phyloP scores from a whole-genome alignment of 768 basidiomycete species.

The Termitomyces sp. region DNA sequence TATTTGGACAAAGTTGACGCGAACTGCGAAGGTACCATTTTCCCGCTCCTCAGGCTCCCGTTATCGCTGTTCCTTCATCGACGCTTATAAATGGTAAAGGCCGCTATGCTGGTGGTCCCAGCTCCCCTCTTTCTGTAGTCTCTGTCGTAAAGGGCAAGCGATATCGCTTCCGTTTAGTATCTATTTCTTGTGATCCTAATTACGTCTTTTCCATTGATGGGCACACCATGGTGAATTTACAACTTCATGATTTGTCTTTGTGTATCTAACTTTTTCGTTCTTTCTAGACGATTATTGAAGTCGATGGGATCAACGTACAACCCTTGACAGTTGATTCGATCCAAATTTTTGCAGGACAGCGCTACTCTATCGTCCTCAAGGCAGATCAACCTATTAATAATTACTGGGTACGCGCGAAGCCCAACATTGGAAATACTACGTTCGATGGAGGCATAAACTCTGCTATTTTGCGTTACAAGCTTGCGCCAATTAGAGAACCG shows the following conservation, averaged over 20 bases:
- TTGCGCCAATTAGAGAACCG: background rate
- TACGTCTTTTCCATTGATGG: slow-evolving; percentile 12
- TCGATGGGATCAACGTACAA: slow-evolving; percentile 21
- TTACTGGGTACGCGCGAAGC: slow-evolving; percentile 13
- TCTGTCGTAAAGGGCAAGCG: slow-evolving; percentile 25
- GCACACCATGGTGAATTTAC: slow-evolving; percentile 15
- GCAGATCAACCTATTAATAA: background rate
- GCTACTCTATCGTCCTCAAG: background rate
- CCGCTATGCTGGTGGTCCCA: slow-evolving; percentile 28
- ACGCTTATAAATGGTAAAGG: slow-evolving; percentile 38
- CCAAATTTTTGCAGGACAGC: slow-evolving; percentile 12
- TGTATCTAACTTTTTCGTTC: background rate
- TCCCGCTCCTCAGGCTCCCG: slow-evolving; percentile 3
- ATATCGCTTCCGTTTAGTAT: slow-evolving; percentile 42
- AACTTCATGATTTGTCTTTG: background rate
- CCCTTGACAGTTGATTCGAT: slow-evolving; percentile 23
- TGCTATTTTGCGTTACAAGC: background rate
- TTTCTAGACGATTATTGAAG: slow-evolving; percentile 17
- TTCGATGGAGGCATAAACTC: slow-evolving; percentile 10
- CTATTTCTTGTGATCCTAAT: slow-evolving; percentile 32
- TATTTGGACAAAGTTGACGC: background rate
- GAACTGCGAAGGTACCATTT: background rate
- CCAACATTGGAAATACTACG: slow-evolving; percentile 23
- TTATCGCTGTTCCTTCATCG: slow-evolving; percentile 26
- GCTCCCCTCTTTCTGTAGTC: slow-evolving; percentile 28